A percentile compares a stretch with the other conserved stretches of the same genome.
These are phyloP conservation scores for Talaromyces sp. DNA, from an alignment of 2,329 filamentous ascomycete genomes.

Conservation along the genomic window DNA sequence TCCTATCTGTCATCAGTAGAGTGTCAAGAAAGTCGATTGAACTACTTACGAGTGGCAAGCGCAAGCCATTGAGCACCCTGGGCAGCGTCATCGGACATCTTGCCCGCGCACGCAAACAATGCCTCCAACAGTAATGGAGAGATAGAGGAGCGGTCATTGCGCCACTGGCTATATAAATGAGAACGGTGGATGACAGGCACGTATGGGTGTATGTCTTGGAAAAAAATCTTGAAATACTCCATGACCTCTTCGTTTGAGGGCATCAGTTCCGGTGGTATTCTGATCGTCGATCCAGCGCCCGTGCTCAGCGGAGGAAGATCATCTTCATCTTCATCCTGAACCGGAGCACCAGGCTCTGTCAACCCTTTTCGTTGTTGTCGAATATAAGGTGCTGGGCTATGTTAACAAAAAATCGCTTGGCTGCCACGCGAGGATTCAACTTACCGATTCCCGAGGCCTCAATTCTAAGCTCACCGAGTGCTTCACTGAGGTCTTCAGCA, in stretches of 20 bases:
- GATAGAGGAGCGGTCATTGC: constrained; percentile 72
- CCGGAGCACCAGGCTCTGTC: constrained; percentile 52
- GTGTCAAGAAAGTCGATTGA: neutral
- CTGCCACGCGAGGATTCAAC: constrained; percentile 25
- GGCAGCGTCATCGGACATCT: constrained; percentile 75
- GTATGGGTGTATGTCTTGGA: constrained; percentile 85
- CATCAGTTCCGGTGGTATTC: constrained; percentile 91
- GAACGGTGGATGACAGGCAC: constrained; percentile 81
- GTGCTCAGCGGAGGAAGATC: constrained; percentile 64
- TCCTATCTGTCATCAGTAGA: constrained; percentile 48
- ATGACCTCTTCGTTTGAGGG: constrained; percentile 76
- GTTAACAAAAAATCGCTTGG: neutral
- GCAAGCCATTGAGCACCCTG: constrained; percentile 92
- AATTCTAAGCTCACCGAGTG: constrained; percentile 81
- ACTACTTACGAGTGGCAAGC: constrained; percentile 69
- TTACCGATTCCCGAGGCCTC: constrained; percentile 81
- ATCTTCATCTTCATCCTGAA: constrained; percentile 65
- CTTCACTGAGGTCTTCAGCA: constrained; percentile 69
- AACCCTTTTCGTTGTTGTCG: constrained; percentile 56
- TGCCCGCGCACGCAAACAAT: constrained; percentile 82
- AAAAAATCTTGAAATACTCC: constrained; percentile 87
- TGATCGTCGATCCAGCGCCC: constrained; percentile 70
- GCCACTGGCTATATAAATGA: constrained; percentile 86
- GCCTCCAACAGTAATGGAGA: constrained; percentile 86
- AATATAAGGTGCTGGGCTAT: constrained; percentile 70